phyloP scores from a whole-genome alignment of 202 grass and related monocot species.

The Setaria viridis region DNA sequence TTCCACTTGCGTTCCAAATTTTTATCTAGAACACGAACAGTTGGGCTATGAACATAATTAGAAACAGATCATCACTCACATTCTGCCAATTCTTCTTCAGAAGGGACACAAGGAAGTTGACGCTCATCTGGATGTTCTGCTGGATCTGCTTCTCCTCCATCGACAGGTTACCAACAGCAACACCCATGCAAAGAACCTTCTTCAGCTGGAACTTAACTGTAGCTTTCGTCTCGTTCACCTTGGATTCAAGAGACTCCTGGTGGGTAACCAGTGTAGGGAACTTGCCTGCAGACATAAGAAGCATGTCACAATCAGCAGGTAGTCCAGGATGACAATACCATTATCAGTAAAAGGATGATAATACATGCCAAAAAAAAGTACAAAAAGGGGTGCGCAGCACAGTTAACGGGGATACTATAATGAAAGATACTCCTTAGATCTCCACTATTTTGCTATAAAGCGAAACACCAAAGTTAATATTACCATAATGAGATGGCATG shows the following conservation, averaged over 20 bases:
- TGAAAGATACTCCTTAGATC: background rate
- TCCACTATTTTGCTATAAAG: background rate
- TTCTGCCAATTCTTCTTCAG: constrained; percentile 99
- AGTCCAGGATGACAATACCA: background rate
- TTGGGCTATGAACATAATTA: background rate
- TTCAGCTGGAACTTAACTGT: constrained; percentile 93
- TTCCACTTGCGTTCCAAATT: background rate
- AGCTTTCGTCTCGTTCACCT: constrained; percentile 92
- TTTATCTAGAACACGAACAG: background rate
- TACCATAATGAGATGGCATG: background rate
- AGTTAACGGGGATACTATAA: too few species aligned
- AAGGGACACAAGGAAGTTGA: constrained; percentile 94
- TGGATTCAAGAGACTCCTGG: constrained; percentile 82
- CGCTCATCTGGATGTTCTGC: constrained; percentile 90
- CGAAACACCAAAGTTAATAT: too few species aligned
- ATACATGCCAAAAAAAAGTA: background rate
- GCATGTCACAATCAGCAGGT: background rate
- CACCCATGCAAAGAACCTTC: constrained; percentile 98
- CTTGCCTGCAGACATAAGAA: constrained; percentile 61
- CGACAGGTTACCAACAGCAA: constrained; percentile 77
- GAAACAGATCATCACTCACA: constrained; percentile 44
- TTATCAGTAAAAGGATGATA: background rate
- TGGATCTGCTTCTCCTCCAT: constrained; percentile 99
- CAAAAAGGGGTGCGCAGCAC: too few species aligned
- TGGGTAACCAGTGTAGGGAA: constrained; percentile 90